These are phyloP conservation scores for Barnettozyma hawaiiensis DNA, from an alignment of 1,139 yeast species.

Conservation along the genomic window DNA sequence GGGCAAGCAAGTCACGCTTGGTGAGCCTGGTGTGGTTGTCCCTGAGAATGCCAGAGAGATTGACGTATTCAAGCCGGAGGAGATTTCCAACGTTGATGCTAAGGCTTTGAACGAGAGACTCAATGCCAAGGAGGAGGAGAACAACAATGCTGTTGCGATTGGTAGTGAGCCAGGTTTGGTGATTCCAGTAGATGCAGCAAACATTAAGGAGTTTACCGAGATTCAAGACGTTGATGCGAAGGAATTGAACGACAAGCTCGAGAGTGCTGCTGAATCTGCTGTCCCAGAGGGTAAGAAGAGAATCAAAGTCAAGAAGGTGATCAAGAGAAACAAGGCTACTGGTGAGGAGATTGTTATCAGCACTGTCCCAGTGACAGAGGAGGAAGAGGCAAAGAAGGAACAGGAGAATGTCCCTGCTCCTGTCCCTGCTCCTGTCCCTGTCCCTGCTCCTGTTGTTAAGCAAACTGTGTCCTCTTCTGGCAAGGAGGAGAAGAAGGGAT, in stretches of 20 bases:
- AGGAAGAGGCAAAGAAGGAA: constrained; percentile 3
- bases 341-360: constrained; percentile 33
- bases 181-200: constrained; percentile 38
- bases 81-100: constrained; percentile 44
- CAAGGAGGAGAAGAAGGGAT: constrained; percentile 19
- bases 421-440: constrained; percentile 11
- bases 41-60: constrained; percentile 44
- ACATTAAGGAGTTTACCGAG: constrained; percentile 37
- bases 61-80: constrained; percentile 37
- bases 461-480: neutral
- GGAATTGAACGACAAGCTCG: constrained; percentile 38
- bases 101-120: constrained; percentile 39
- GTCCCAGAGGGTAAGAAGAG: constrained; percentile 10
- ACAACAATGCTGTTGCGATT: constrained; percentile 22
- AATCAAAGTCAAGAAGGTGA: constrained; percentile 29
- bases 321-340: constrained; percentile 34
- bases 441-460: constrained; percentile 11
- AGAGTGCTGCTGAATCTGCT: constrained; percentile 18
- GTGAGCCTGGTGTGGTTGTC: constrained; percentile 37
- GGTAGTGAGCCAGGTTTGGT: constrained; percentile 46
- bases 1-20: constrained; percentile 23
- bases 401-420: constrained; percentile 12
- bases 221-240: constrained; percentile 44
- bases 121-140: constrained; percentile 23
- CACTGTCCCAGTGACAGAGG: constrained; percentile 23